phyloP scores from a whole-genome alignment of 495 filamentous ascomycete genomes.

The Extremus antarcticus region DNA sequence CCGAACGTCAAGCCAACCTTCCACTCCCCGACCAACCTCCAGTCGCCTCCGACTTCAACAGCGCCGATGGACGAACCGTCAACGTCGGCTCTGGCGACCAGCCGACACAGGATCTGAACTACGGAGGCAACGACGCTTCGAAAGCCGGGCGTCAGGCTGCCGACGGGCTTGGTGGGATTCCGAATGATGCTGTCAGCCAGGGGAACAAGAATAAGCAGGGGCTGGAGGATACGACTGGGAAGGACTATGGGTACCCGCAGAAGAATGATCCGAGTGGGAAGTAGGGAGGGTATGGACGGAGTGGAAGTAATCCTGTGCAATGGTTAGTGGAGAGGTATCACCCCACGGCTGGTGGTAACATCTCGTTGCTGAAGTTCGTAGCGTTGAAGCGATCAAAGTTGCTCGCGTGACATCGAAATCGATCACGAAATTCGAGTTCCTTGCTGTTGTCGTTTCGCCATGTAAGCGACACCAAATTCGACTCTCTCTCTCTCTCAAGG shows the following conservation, averaged over 20 bases:
- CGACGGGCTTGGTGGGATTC: conserved; percentile 26
- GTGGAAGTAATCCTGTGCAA: too few species aligned
- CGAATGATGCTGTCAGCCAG: conserved; percentile 31
- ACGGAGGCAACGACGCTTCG: conserved; percentile 37
- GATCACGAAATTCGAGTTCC: too few species aligned
- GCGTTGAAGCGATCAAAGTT: too few species aligned
- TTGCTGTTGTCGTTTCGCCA: too few species aligned
- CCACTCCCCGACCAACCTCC: conserved; percentile 72
- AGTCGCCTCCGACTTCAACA: conserved; percentile 62
- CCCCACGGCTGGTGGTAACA: too few species aligned
- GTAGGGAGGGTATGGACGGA: conserved; percentile 1
- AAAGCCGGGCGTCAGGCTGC: conserved; percentile 26
- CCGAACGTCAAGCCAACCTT: conserved; percentile 55
- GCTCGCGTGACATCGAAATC: too few species aligned
- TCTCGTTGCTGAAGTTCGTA: too few species aligned
- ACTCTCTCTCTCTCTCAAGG: too few species aligned
- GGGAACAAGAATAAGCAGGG: conserved; percentile 25
- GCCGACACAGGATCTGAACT: conserved; percentile 43
- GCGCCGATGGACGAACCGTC: conserved; percentile 52
- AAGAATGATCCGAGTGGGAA: conserved; percentile 22
- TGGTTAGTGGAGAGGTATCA: too few species aligned
- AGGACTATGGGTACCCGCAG: conserved; percentile 29
- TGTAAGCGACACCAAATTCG: too few species aligned
- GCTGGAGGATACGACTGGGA: conserved; percentile 25
- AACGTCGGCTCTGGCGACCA: conserved; percentile 55